Conservation (phyloP, 495 filamentous ascomycete genomes). For the Penicillium roqueforti region DNA sequence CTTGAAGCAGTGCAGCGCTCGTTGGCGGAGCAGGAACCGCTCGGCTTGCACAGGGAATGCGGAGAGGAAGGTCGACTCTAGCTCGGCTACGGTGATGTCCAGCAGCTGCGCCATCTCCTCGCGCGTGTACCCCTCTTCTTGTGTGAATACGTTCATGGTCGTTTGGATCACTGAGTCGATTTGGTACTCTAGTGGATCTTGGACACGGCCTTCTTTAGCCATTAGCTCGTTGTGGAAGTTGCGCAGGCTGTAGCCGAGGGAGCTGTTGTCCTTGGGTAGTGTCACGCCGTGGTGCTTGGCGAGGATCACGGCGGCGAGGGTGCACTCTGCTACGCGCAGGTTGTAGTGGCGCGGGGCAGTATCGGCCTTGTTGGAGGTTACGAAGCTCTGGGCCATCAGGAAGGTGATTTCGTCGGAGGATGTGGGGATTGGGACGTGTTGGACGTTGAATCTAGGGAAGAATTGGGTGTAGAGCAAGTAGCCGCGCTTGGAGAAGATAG, state of each 20-base stretch:
- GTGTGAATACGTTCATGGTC: slow-evolving; percentile 57
- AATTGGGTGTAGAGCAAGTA: slow-evolving; percentile 90
- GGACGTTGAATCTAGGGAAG: slow-evolving; percentile 68
- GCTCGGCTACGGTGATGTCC: slow-evolving; percentile 60
- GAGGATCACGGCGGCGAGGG: slow-evolving; percentile 75
- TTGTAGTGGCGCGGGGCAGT: slow-evolving; percentile 94
- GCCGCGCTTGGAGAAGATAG: slow-evolving; percentile 81
- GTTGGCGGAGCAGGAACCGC: slow-evolving; percentile 79
- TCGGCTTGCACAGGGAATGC: slow-evolving; percentile 85
- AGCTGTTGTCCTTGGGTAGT: slow-evolving; percentile 74
- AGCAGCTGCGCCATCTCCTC: slow-evolving; percentile 78
- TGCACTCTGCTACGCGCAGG: slow-evolving; percentile 92
- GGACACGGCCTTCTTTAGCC: slow-evolving; percentile 53
- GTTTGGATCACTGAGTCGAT: slow-evolving; percentile 64
- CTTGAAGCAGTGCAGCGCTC: slow-evolving; percentile 83
- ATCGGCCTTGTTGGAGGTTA: slow-evolving; percentile 89
- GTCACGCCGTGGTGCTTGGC: slow-evolving; percentile 57
- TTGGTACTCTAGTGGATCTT: slow-evolving; percentile 57
- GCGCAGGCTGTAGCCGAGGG: slow-evolving; percentile 76
- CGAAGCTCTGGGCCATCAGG: slow-evolving; percentile 90
- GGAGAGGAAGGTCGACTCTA: slow-evolving; percentile 70
- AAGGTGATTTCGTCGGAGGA: slow-evolving; percentile 82
- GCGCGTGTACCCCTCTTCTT: slow-evolving; percentile 80
- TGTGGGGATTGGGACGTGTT: slow-evolving; percentile 78
- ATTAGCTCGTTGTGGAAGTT: slow-evolving; percentile 84